Conservation (phyloP, 1,284 basidiomycete species). For the Taiwanofungus camphoratus region DNA sequence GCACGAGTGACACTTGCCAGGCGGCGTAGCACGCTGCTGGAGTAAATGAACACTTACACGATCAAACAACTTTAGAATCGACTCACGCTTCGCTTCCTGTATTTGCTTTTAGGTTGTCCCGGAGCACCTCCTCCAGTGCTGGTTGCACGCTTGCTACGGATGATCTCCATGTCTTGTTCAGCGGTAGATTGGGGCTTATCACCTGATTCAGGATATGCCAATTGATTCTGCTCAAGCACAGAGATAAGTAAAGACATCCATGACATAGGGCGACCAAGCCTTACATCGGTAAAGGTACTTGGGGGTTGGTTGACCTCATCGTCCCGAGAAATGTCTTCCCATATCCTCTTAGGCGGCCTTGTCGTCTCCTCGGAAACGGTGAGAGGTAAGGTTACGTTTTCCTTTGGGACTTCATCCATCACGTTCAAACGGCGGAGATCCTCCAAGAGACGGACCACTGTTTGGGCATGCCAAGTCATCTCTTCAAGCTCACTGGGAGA, state of each 20-base stretch:
- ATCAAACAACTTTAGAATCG: constrained; percentile 24
- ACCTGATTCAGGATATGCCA: constrained; percentile 12
- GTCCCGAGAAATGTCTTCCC: constrained; percentile 62
- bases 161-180: constrained; percentile 76
- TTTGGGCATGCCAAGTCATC: constrained; percentile 57
- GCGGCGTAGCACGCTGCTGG: constrained; percentile 67
- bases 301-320: too few species aligned
- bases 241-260: neutral
- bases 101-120: constrained; percentile 63
- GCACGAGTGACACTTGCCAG: constrained; percentile 79
- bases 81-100: constrained; percentile 76
- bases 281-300: too few species aligned
- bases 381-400: constrained; percentile 12
- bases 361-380: constrained; percentile 27
- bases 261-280: neutral
- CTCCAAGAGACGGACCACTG: constrained; percentile 62
- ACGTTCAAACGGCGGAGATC: constrained; percentile 42
- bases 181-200: constrained; percentile 46
- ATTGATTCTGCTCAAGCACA: constrained; percentile 8
- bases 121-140: constrained; percentile 34
- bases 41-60: neutral
- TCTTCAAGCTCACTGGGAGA: constrained; percentile 50
- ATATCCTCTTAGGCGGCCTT: constrained; percentile 67
- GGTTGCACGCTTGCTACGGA: constrained; percentile 68
- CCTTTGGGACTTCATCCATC: constrained; percentile 28